A percentile compares a stretch with the other conserved stretches of the same genome.
These are phyloP conservation scores for Cucurbita argyrosperma DNA, from an alignment of 306 rosid genomes.

Conservation along the genomic window DNA sequence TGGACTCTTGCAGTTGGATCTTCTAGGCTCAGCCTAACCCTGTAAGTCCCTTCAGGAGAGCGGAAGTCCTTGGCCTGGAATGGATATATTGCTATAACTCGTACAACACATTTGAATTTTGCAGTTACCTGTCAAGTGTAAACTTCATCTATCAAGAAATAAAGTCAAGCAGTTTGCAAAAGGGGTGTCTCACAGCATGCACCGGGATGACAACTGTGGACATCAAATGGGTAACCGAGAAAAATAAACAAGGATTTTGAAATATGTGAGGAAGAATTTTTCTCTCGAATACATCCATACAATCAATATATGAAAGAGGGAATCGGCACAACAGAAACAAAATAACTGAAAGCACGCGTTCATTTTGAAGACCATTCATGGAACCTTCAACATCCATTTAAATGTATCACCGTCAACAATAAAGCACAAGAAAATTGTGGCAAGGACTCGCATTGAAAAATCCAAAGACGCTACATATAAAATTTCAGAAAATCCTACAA, in stretches of 20 bases:
- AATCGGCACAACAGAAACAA: not conserved
- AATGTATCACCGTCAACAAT: not conserved
- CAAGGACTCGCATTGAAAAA: not conserved
- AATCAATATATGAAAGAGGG: not conserved
- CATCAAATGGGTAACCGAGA: not conserved
- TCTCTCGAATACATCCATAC: not conserved
- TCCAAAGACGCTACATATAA: not conserved
- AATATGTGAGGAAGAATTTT: not conserved
- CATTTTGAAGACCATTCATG: not conserved
- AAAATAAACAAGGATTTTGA: not conserved
- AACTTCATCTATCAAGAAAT: not conserved
- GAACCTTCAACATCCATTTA: not conserved
- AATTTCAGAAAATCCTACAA: not conserved
- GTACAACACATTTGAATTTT: slow-evolving; percentile 44
- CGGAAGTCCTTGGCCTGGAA: slow-evolving; percentile 18
- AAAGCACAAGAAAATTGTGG: not conserved
- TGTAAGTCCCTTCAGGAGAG: slow-evolving; percentile 20
- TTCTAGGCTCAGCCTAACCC: slow-evolving; percentile 47
- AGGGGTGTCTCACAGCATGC: not conserved
- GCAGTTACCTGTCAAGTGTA: slow-evolving; percentile 32
- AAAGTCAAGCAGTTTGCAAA: not conserved
- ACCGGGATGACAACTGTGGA: not conserved
- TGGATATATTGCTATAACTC: slow-evolving; percentile 41
- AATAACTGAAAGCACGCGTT: not conserved
- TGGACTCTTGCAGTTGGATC: slow-evolving; percentile 74